Evolutionary conservation across 2,329 filamentous ascomycete species (phyloP).

Genomic region (Hypoxylon sp.): DNA sequence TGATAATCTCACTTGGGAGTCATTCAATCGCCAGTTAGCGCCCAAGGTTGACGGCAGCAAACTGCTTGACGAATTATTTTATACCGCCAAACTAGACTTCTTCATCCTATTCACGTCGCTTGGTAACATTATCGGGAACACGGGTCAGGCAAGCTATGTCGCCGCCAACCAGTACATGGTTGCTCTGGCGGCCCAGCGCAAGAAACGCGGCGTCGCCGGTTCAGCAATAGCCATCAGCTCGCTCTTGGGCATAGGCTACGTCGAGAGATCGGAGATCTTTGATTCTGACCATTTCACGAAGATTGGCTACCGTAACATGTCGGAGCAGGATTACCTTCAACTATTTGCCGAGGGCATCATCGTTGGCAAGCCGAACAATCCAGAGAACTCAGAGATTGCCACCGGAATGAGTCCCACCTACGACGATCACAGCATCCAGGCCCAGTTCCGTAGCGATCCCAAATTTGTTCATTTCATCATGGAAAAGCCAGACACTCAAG

Average conservation of each 20-base stretch:
- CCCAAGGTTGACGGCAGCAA: constrained; percentile 7
- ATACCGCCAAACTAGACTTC: not conserved
- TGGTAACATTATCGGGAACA: not conserved
- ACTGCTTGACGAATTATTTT: not conserved
- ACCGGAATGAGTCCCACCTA: too few species aligned
- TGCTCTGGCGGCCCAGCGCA: not conserved
- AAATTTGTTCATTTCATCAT: too few species aligned
- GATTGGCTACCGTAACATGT: too few species aligned
- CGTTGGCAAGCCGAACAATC: not conserved
- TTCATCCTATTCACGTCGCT: constrained; percentile 5
- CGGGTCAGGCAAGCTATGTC: not conserved
- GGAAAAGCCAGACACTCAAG: too few species aligned
- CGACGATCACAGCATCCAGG: too few species aligned
- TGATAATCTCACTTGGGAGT: not conserved
- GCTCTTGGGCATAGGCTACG: not conserved
- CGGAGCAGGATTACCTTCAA: constrained; percentile 2
- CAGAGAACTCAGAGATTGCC: too few species aligned
- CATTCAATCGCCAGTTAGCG: not conserved
- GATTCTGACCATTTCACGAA: too few species aligned
- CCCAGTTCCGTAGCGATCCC: too few species aligned
- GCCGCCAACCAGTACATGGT: constrained; percentile 3
- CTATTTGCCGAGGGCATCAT: constrained; percentile 3
- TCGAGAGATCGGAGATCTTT: not conserved
- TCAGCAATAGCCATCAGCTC: not conserved
- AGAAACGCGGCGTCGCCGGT: not conserved